phyloP scores from a whole-genome alignment of 257 asterid genomes.

The Misopates orontium region DNA sequence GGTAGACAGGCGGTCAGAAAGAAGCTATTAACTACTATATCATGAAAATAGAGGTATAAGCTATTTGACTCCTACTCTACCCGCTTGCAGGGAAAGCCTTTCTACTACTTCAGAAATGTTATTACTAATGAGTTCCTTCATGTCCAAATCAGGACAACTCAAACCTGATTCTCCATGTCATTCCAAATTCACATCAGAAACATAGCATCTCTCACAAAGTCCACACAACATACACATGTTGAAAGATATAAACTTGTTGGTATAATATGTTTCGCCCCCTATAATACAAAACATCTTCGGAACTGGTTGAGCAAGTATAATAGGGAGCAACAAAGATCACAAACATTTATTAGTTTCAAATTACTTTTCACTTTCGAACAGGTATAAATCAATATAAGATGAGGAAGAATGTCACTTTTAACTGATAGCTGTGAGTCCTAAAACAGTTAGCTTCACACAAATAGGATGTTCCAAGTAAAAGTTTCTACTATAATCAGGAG shows the following conservation, averaged over 20 bases:
- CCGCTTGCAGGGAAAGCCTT: too few species aligned
- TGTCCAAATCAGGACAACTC: neutral
- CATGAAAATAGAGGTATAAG: too few species aligned
- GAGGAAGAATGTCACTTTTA: neutral
- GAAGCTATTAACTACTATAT: too few species aligned
- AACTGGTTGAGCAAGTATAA: neutral
- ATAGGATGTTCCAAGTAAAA: slow-evolving; percentile 1
- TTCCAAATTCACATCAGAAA: neutral
- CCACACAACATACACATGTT: too few species aligned
- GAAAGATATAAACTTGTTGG: neutral
- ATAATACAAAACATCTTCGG: neutral
- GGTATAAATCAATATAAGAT: neutral
- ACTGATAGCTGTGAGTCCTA: neutral
- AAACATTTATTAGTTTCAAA: neutral
- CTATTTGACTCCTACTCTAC: too few species aligned
- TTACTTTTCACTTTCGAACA: neutral
- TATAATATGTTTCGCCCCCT: neutral
- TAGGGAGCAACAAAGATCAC: neutral
- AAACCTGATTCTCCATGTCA: neutral
- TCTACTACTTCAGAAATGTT: neutral
- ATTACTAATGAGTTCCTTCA: neutral
- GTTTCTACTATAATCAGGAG: neutral
- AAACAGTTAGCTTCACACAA: neutral
- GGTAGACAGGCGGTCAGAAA: too few species aligned
- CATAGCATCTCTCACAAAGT: too few species aligned